Evolutionary conservation across 495 filamentous ascomycete species (phyloP), one percentile per base, ranked within the genome.

Genomic region (Cenococcum geophilum): DNA sequence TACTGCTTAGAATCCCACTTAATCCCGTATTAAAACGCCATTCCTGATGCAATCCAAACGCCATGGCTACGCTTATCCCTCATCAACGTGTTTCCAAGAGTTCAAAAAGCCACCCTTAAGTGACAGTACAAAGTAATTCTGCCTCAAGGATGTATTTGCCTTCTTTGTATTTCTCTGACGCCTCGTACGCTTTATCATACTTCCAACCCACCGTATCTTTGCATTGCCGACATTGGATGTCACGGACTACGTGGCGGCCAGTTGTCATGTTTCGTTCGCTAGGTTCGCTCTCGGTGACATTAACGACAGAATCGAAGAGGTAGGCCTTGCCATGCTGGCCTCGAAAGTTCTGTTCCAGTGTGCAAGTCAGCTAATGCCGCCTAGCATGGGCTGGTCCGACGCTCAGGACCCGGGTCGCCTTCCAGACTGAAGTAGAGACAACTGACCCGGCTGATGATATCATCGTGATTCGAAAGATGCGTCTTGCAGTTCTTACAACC

Each of bases 191-290:
- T 76, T 95, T 95, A 74, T 98, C 93, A 76, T 98, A 98, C 76
- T 96, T 98, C 93, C 93, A 98, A 23, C 93, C 93, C 56, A 98
- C 93, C 52, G 86, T 88, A 72, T 89, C 86, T 66, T 85, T 86
- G 83, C 93, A 98, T 75, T 92, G 87, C 55, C 85, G 78, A 76
- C 93, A 98, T 43, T 73, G 73, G 68, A 98, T 96, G 73, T 98
- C 93, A 51, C 95, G 85, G 45, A 98, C 93, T 36, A 97, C 79
- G 72, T 98, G 93, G 37, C 87, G 80, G 50, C 93, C 93, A 1
- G 93, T 98, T n/a, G 95, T 98, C 93, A 98, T 98, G 80, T 86
- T 95, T 64, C 93, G 91, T 76, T 98, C 95, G 57, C 81, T 83
- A 12, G 92, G 83, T 45, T 95, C 89, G 64, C 83, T 84, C 55